These are phyloP conservation scores for Daldinia sp. DNA, from an alignment of 2,329 filamentous ascomycete genomes.

Conservation along the genomic window DNA sequence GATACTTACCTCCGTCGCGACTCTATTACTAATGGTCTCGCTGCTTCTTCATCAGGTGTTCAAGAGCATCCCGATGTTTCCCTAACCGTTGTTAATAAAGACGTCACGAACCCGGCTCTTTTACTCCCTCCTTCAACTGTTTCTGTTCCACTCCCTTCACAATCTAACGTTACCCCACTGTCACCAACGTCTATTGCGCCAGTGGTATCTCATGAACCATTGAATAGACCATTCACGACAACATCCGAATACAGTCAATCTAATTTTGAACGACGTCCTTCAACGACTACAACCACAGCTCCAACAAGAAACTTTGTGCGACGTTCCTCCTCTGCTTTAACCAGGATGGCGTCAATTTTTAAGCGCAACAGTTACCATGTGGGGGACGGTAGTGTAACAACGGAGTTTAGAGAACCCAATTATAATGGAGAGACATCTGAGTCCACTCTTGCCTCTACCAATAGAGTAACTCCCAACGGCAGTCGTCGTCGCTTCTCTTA, in stretches of 20 bases:
- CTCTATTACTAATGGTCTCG: conserved; percentile 43
- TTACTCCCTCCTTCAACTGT: conserved; percentile 25
- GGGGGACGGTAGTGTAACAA: conserved; percentile 43
- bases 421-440: conserved; percentile 45
- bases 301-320: conserved; percentile 33
- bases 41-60: conserved; percentile 37
- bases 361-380: conserved; percentile 47
- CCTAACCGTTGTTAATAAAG: conserved; percentile 41
- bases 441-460: conserved; percentile 42
- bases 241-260: conserved; percentile 27
- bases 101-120: conserved; percentile 28
- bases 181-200: conserved; percentile 23
- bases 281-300: conserved; percentile 34
- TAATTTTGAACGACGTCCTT: conserved; percentile 35
- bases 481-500: conserved; percentile 51
- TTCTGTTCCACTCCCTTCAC: conserved; percentile 16
- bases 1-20: conserved; percentile 51
- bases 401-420: conserved; percentile 45
- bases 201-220: conserved; percentile 25
- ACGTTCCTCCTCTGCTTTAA: conserved; percentile 46
- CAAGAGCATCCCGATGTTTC: conserved; percentile 42
- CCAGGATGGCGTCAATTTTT: conserved; percentile 45
- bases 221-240: conserved; percentile 19
- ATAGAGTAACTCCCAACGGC: conserved; percentile 40
- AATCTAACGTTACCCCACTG: conserved; percentile 22